Conservation (phyloP, 2,329 filamentous ascomycete species). For the Penicillium sclerotigenum region DNA sequence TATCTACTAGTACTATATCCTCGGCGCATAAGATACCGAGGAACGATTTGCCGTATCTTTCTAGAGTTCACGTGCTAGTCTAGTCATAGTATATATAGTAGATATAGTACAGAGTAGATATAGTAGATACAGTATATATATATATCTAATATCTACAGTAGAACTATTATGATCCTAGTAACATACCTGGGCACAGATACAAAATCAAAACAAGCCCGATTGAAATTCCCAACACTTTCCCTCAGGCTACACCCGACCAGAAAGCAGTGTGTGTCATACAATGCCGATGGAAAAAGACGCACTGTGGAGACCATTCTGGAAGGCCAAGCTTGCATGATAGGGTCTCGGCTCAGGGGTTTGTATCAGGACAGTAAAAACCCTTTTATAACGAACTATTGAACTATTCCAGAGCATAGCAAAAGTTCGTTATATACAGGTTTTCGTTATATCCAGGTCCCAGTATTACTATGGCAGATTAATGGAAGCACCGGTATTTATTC, state of each 20-base stretch:
- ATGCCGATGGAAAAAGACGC: slow-evolving; percentile 23
- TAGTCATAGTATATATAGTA: no score
- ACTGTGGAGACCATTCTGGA: slow-evolving; percentile 19
- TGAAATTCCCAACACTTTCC: background rate
- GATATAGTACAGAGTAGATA: no score
- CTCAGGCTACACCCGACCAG: slow-evolving; percentile 11
- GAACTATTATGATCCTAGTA: background rate
- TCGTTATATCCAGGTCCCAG: no score
- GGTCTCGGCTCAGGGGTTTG: background rate
- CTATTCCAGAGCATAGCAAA: no score
- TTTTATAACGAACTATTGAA: no score
- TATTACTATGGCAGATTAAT: no score
- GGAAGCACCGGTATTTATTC: no score
- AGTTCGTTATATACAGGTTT: no score
- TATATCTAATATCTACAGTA: background rate
- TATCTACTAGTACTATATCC: background rate
- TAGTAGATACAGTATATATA: no score
- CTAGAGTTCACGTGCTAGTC: background rate
- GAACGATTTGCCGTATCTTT: background rate
- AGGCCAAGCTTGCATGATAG: background rate
- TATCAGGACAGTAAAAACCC: no score
- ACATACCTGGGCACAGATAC: background rate
- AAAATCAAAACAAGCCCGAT: background rate
- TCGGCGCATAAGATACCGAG: slow-evolving; percentile 3
- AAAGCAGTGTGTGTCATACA: slow-evolving; percentile 25